These are phyloP conservation scores for Lolium rigidum DNA, from an alignment of 176 grass and related monocot genomes.

Conservation along the genomic window DNA sequence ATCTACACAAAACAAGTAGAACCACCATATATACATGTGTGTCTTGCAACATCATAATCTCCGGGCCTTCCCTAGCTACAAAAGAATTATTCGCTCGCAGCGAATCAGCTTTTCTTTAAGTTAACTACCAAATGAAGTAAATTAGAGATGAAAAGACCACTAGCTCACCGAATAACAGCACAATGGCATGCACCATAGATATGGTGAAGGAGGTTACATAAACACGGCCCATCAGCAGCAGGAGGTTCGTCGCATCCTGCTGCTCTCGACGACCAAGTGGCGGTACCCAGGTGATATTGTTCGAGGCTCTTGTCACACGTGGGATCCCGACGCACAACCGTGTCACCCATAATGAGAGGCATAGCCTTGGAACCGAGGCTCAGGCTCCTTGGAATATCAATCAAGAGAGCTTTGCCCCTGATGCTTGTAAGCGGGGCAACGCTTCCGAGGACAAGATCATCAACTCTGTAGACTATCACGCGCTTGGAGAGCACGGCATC, in stretches of 20 bases:
- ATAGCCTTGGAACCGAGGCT: neutral
- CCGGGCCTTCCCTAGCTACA: too few species aligned
- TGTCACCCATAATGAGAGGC: neutral
- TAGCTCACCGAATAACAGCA: neutral
- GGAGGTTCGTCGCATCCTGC: neutral
- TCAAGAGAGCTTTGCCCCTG: neutral
- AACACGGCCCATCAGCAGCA: neutral
- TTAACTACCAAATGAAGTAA: too few species aligned
- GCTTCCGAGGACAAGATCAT: neutral
- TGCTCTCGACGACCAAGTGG: neutral
- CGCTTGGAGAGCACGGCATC: neutral
- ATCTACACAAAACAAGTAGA: too few species aligned
- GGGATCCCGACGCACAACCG: neutral
- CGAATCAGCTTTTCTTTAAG: too few species aligned
- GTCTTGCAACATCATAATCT: too few species aligned
- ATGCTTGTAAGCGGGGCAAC: neutral
- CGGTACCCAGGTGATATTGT: neutral
- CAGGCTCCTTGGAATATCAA: neutral
- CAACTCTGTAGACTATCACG: neutral
- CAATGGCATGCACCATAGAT: neutral
- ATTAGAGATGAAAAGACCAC: neutral
- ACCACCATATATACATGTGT: too few species aligned
- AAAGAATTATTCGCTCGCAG: too few species aligned
- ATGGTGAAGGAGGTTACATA: conserved; percentile 8
- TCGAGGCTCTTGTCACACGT: neutral